Percentiles rank a stretch among this genome's conserved stretches.
These are phyloP conservation scores for Suhomyces kilbournensis DNA, from an alignment of 805 yeast genomes.

Conservation along the genomic window DNA sequence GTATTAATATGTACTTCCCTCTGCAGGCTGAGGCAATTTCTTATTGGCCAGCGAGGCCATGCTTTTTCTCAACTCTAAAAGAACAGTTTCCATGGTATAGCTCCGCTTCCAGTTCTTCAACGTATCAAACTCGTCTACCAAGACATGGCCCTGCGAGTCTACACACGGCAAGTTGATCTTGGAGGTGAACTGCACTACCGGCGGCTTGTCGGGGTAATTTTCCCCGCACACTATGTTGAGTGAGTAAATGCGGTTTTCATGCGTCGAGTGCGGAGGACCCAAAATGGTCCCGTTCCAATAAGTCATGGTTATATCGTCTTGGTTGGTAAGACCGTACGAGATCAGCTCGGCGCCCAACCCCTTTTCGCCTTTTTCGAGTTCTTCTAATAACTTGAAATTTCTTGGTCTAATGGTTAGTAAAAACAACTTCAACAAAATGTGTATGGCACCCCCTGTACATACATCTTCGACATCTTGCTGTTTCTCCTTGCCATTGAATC, in stretches of 20 bases:
- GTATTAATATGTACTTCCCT: conserved; percentile 64
- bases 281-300: conserved; percentile 97
- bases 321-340: conserved; percentile 88
- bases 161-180: conserved; percentile 91
- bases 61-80: conserved; percentile 76
- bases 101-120: conserved; percentile 82
- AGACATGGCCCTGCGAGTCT: conserved; percentile 56
- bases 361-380: conserved; percentile 96
- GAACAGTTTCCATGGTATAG: conserved; percentile 90
- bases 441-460: no score
- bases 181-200: conserved; percentile 73
- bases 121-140: conserved; percentile 51
- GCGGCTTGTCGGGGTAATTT: conserved; percentile 86
- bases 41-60: conserved; percentile 85
- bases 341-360: conserved; percentile 97
- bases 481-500: not conserved
- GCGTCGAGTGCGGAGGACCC: conserved; percentile 90
- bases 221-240: conserved; percentile 79
- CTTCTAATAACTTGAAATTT: conserved; percentile 91
- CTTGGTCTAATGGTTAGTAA: conserved; percentile 58
- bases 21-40: conserved; percentile 87
- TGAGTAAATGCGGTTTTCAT: conserved; percentile 91
- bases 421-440: not conserved
- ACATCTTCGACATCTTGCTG: conserved; percentile 45
- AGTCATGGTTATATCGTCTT: conserved; percentile 90